phyloP scores from a whole-genome alignment of 345 rosid genomes.

The Melastoma malabathricum region DNA sequence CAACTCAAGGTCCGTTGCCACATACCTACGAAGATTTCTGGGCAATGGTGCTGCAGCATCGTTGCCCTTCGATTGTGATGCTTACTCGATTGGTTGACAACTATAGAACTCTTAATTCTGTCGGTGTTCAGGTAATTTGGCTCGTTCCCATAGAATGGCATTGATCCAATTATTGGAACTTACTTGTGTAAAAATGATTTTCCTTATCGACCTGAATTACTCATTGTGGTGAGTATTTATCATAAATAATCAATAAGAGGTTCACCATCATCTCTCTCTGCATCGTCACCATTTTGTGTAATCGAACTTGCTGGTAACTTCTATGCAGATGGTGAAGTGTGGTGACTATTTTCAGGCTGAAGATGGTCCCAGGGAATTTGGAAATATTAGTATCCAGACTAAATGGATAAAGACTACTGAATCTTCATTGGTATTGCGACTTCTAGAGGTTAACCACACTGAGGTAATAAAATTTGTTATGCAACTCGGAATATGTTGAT shows the following conservation, averaged over 20 bases:
- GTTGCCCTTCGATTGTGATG: conserved; percentile 77
- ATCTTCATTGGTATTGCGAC: conserved; percentile 54
- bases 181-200: too few relatives aligned
- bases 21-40: conserved; percentile 81
- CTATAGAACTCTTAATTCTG: conserved; percentile 28
- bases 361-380: conserved; percentile 72
- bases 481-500: not conserved
- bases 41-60: conserved; percentile 80
- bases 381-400: conserved; percentile 39
- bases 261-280: too few relatives aligned
- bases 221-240: too few relatives aligned
- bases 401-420: conserved; percentile 48
- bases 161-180: too few relatives aligned
- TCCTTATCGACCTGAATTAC: too few relatives aligned
- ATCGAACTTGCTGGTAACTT: too few relatives aligned
- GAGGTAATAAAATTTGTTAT: conserved; percentile 30
- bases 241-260: too few relatives aligned
- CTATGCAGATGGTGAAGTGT: conserved; percentile 46
- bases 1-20: conserved; percentile 80
- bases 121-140: conserved; percentile 7
- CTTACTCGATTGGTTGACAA: conserved; percentile 74
- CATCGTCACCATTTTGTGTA: too few relatives aligned
- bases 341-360: conserved; percentile 79
- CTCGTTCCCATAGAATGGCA: not conserved
- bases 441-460: conserved; percentile 55